Evolutionary conservation across 2,329 filamentous ascomycete genomes (phyloP), one percentile per base, ranked within the genome.

Genomic region (Malbranchea cinnamomea): DNA sequence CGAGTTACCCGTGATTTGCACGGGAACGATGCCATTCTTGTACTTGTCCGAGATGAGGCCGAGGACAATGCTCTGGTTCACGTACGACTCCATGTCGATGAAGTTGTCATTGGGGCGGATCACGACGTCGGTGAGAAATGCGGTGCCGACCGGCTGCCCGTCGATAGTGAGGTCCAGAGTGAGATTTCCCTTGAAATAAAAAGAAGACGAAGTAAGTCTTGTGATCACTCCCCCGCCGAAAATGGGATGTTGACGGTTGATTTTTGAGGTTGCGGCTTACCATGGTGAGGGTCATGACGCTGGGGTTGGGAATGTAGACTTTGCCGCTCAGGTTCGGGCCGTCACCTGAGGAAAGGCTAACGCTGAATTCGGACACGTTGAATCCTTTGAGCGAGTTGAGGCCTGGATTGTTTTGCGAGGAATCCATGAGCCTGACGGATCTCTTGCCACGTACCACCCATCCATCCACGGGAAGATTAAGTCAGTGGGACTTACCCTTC

Each of bases 251-350:
- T n/a, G n/a, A n/a, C n/a, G 14, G 5, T 23, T 32, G 22, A 13
- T 8, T 11, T 34, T 14, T 8, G 21, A 16, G 7, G 8, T 13
- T 5, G 5, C 19, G 10, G 18, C 37, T 26, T 49, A 59, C 56
- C 57, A 75, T 56, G 24, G 55, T 50, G 33, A 74, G 50, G 4
- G 62, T 68, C 50, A 72, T 54, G 32, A 69, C 57, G 2, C 67
- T 68, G 1, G 70, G 69, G 45, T 75, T 76, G 35, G 69, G 69
- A 28, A 76, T 68, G 37, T 47, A 55, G 26, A 69, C 63, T 20
- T 34, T 59, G 41, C 67, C 71, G 13, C 60, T 45, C 41, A 71
- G 57, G 47, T 73, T 74, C 34, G 59, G 57, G 26, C 60, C 61
- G 37, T 67, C 60, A 43, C 27, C 15, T 49, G 34, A 1, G 46